Percentiles rank a stretch among this genome's conserved stretches.
Conservation (phyloP, 192 early-diverging fungal genomes). For the Mortierella claussenii region DNA sequence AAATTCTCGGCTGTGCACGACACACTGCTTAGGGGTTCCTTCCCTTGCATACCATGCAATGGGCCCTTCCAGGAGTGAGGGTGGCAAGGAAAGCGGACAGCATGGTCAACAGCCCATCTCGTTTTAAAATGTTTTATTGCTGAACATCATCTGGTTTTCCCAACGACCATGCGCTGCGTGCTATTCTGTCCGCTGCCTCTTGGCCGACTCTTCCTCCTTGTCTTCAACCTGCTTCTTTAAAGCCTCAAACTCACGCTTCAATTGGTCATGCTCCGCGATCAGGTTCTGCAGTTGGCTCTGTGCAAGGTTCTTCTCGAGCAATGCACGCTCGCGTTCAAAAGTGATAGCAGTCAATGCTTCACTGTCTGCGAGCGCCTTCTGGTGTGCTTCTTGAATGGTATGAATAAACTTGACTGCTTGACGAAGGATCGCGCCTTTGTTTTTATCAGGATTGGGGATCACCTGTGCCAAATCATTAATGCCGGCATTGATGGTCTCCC, state of each 20-base stretch:
- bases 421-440: conserved; percentile 85
- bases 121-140: too few species aligned
- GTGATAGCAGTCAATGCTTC: conserved; percentile 30
- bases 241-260: conserved; percentile 65
- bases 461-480: conserved; percentile 89
- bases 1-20: too few species aligned
- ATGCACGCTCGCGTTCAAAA: conserved; percentile 71
- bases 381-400: conserved; percentile 74
- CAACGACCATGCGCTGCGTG: too few species aligned
- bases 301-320: conserved; percentile 77
- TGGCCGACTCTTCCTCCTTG: conserved; percentile 19
- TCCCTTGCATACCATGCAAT: too few species aligned
- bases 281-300: conserved; percentile 76
- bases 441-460: conserved; percentile 84
- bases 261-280: conserved; percentile 64
- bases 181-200: conserved; percentile 58
- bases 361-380: conserved; percentile 16
- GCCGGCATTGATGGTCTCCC: conserved; percentile 93
- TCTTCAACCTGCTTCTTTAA: conserved; percentile 54
- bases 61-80: too few species aligned
- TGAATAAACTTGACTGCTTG: conserved; percentile 89
- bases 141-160: too few species aligned
- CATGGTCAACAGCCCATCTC: too few species aligned
- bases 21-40: too few species aligned
- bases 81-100: too few species aligned